A percentile compares a stretch with the other conserved stretches of the same genome.
Conservation (phyloP, 345 rosid species). For the Aurinia saxatilis region DNA sequence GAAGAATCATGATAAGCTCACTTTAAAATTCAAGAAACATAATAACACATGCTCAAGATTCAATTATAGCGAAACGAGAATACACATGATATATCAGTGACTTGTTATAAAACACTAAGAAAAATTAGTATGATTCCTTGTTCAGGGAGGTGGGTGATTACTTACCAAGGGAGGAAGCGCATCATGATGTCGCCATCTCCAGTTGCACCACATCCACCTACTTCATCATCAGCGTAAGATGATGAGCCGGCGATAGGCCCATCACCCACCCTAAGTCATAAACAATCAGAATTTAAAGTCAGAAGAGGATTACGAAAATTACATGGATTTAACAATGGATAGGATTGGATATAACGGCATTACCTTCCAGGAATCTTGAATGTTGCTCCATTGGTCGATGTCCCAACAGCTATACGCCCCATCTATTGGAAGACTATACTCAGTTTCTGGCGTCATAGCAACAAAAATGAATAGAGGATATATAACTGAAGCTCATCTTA, state of each 20-base stretch:
- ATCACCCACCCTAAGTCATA: constrained; percentile 71
- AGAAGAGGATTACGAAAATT: no score
- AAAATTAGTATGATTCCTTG: neutral
- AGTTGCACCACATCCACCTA: constrained; percentile 97
- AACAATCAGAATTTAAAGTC: neutral
- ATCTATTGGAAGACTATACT: constrained; percentile 30
- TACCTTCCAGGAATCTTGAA: constrained; percentile 96
- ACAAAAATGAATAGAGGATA: neutral
- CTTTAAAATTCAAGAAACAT: neutral
- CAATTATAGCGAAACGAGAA: neutral
- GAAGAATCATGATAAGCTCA: neutral
- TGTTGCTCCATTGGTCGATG: constrained; percentile 96
- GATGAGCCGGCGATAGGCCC: constrained; percentile 93
- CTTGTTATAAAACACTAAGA: neutral
- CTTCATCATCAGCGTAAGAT: constrained; percentile 73
- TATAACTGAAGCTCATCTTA: constrained; percentile 28
- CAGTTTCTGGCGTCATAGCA: neutral
- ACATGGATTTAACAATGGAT: no score
- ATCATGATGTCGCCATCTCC: constrained; percentile 98
- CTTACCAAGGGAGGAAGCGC: constrained; percentile 99
- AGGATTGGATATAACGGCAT: neutral
- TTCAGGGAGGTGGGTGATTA: constrained; percentile 20
- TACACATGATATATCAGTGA: neutral
- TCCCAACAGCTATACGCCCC: constrained; percentile 91
- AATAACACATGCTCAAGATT: neutral